Evolutionary conservation across 2,329 filamentous ascomycete species (phyloP), one percentile per base, ranked within the genome.

Genomic region (Aspergillus texensis): DNA sequence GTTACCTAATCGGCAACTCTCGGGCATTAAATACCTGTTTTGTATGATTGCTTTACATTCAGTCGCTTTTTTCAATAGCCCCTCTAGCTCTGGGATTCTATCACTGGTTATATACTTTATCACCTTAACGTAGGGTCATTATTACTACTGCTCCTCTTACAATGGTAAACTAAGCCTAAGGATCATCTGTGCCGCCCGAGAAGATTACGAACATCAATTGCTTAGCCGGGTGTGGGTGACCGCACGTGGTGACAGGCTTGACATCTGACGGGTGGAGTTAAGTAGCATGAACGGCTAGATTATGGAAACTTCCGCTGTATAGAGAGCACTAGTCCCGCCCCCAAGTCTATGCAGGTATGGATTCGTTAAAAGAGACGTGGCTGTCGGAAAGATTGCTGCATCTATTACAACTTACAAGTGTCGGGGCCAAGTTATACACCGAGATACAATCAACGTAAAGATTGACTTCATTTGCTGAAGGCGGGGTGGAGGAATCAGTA

Each of bases 201-300:
- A 55, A 55, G 52, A 55, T 55, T 55, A 55, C 52, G 34, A 55
- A 21, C 52, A 39, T 39, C n/a, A 55, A 39, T 34, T 21, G 32
- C 52, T 55, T 54, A 54, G 21, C 52, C 21, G 9, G 52, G 14
- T 11, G 24, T 54, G 30, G 30, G 14, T 24, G 34, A 26, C 21
- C 21, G 30, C 52, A 55, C 52, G 52, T 55, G 52, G 52, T 55
- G 21, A 39, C 30, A 9, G 21, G 21, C 26, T 53, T 53, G 50
- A 55, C 32, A 26, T 55, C 52, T 39, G 52, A 26, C 21, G 32
- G 26, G 52, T 34, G 19, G 26, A 55, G 52, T 2, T 28, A 48
- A 48, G 45, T 28, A 26, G 45, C 16, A 26, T 48, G 24, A 53
- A 21, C 50, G 26, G 28, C 26, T 30, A n/a, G 48, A 26, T 54